Conservation (phyloP, 495 filamentous ascomycete genomes). For the Cryomyces antarcticus region DNA sequence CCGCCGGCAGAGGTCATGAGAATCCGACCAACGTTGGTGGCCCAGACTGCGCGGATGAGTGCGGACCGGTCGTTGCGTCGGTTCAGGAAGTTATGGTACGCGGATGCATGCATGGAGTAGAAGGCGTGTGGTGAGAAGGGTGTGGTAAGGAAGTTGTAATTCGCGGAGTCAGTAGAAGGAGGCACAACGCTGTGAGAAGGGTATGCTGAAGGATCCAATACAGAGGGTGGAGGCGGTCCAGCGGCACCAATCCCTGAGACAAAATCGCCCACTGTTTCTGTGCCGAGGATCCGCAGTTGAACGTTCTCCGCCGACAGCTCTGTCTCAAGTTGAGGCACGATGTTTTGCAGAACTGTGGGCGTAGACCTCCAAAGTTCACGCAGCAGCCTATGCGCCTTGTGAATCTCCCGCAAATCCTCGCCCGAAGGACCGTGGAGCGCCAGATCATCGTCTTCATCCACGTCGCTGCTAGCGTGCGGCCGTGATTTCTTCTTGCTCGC, state of each 20-base stretch:
- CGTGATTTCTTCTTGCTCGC: slow-evolving; percentile 23
- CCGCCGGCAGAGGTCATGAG: slow-evolving; percentile 66
- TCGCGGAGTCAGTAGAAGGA: slow-evolving; percentile 26
- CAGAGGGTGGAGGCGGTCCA: slow-evolving; percentile 51
- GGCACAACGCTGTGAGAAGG: slow-evolving; percentile 50
- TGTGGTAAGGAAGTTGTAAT: slow-evolving; percentile 48
- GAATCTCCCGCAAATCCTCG: slow-evolving; percentile 67
- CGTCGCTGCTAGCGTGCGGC: slow-evolving; percentile 15
- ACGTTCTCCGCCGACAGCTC: slow-evolving; percentile 81
- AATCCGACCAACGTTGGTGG: slow-evolving; percentile 65
- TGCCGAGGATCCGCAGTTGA: slow-evolving; percentile 65
- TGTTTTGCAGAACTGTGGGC: slow-evolving; percentile 73
- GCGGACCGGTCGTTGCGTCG: slow-evolving; percentile 69
- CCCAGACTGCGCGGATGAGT: slow-evolving; percentile 67
- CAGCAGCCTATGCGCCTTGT: slow-evolving; percentile 73
- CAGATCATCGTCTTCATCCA: slow-evolving; percentile 54
- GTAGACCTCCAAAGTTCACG: slow-evolving; percentile 89
- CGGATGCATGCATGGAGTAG: slow-evolving; percentile 49
- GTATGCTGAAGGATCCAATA: slow-evolving; percentile 60
- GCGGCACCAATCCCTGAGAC: slow-evolving; percentile 78
- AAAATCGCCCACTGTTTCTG: slow-evolving; percentile 87
- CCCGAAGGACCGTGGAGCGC: slow-evolving; percentile 41
- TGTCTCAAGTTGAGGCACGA: slow-evolving; percentile 83
- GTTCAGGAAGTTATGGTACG: slow-evolving; percentile 64
- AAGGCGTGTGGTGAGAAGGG: slow-evolving; percentile 72